phyloP scores from a whole-genome alignment of 108 stramenopile genomes.

The Aureococcus anophagefferens region DNA sequence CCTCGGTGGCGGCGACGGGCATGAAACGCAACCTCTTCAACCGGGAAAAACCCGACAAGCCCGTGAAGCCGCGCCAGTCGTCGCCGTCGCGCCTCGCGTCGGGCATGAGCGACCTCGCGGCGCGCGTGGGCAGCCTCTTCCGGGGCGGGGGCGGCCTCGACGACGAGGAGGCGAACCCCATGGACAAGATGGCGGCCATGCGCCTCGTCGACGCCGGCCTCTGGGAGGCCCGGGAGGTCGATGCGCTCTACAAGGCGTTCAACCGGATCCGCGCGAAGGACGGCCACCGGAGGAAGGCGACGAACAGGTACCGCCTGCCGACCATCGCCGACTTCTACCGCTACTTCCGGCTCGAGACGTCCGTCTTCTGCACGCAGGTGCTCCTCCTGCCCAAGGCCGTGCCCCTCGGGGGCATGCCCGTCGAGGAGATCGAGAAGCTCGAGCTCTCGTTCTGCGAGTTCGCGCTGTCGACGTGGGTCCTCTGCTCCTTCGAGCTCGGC shows the following conservation, averaged over 20 bases:
- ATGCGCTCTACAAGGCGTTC: not conserved
- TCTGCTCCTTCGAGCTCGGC: not conserved
- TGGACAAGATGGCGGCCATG: no score
- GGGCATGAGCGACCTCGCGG: no score
- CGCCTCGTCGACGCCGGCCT: no score
- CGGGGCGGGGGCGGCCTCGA: no score
- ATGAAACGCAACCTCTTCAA: no score
- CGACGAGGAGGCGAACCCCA: no score
- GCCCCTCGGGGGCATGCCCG: not conserved
- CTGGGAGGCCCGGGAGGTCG: not conserved
- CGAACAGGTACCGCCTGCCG: not conserved
- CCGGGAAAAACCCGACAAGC: no score
- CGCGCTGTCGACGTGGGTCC: not conserved
- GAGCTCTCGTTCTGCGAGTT: not conserved
- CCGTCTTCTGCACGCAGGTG: not conserved
- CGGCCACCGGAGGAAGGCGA: not conserved
- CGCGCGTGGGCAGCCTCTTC: no score
- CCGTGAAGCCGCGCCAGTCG: no score
- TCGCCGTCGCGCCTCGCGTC: no score
- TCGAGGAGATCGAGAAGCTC: not conserved
- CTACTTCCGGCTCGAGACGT: not conserved
- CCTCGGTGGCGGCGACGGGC: no score
- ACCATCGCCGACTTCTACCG: not conserved
- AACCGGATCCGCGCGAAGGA: not conserved
- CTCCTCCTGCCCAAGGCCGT: not conserved